Evolutionary conservation across 345 rosid genomes (phyloP).

Genomic region (Xanthoceras sorbifolium): DNA sequence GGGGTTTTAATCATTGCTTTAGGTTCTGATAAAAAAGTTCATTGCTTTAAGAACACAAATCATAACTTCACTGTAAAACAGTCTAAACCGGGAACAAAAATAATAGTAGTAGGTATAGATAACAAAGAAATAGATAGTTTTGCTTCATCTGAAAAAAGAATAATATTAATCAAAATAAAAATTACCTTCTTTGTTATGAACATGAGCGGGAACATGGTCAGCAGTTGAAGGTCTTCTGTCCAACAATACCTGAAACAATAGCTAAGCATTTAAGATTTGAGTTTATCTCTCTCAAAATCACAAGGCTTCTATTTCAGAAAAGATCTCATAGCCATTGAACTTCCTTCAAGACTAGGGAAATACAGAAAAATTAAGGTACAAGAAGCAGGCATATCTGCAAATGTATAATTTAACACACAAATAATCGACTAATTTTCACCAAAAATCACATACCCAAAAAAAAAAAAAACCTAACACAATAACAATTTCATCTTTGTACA

Average conservation of each 20-base stretch:
- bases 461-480: neutral
- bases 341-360: neutral
- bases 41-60: neutral
- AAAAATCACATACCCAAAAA: neutral
- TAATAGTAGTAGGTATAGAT: neutral
- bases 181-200: constrained; percentile 51
- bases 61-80: neutral
- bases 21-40: no score
- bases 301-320: neutral
- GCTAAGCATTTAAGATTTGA: neutral
- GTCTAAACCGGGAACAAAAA: neutral
- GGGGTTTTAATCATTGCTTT: neutral
- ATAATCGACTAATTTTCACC: neutral
- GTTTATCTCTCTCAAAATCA: neutral
- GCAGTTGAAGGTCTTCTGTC: constrained; percentile 37
- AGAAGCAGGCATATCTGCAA: neutral
- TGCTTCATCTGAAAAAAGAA: neutral
- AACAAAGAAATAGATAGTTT: neutral
- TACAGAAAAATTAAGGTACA: neutral
- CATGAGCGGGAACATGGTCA: constrained; percentile 38
- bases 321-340: neutral
- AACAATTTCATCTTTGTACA: neutral
- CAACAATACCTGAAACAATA: constrained; percentile 34
- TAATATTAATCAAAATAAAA: neutral
- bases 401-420: neutral